These are phyloP conservation scores for Paraphaeosphaeria minitans DNA, from an alignment of 2,329 filamentous ascomycete species.

Conservation along the genomic window DNA sequence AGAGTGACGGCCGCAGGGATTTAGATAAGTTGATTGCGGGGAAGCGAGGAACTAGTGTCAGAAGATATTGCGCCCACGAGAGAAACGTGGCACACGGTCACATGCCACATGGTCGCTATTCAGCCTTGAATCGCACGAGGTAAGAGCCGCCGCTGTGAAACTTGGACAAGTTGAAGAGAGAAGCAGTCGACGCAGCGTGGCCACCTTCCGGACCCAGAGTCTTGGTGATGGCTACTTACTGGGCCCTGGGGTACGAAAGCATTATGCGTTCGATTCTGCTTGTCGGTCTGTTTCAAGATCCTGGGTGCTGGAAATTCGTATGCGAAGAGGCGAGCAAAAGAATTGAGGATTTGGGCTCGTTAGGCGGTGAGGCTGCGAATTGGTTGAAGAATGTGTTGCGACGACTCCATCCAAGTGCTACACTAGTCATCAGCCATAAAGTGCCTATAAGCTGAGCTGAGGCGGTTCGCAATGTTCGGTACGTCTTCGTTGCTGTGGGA, in stretches of 20 bases:
- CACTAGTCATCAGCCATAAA: too few species aligned
- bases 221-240: not conserved
- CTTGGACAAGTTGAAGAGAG: not conserved
- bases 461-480: too few species aligned
- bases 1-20: not conserved
- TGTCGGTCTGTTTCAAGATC: too few species aligned
- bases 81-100: not conserved
- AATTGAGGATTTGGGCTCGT: too few species aligned
- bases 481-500: not conserved
- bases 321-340: too few species aligned
- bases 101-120: not conserved
- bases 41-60: slow-evolving; percentile 4
- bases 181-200: not conserved
- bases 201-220: not conserved
- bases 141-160: slow-evolving; percentile 1
- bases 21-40: slow-evolving; percentile 1
- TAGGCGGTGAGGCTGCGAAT: too few species aligned
- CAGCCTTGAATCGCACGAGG: slow-evolving; percentile 5
- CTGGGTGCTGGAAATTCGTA: too few species aligned
- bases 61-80: not conserved
- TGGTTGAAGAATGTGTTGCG: too few species aligned
- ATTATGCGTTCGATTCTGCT: too few species aligned
- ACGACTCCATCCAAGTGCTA: too few species aligned
- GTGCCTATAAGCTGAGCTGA: not conserved
- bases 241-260: too few species aligned